Evolutionary conservation across 768 basidiomycete genomes (phyloP).

Genomic region (Leccinellum rugosiceps): DNA sequence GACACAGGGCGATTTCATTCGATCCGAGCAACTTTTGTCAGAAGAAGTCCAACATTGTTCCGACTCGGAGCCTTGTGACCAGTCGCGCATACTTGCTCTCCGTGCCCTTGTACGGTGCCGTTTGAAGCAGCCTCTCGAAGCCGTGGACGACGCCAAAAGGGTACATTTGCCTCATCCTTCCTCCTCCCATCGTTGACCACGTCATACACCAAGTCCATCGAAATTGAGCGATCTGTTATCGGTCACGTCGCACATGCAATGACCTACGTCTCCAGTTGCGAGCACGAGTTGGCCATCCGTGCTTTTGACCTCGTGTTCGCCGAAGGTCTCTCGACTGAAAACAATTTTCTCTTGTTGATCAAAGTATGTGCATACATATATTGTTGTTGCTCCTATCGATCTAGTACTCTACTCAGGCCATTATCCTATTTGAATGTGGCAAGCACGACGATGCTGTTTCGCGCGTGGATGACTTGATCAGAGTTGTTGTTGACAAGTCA

Average conservation of each 20-base stretch:
- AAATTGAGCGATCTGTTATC: background rate
- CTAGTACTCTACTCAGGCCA: background rate
- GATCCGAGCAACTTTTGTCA: background rate
- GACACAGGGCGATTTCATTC: background rate
- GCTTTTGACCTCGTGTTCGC: background rate
- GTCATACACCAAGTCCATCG: background rate
- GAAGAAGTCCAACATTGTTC: background rate
- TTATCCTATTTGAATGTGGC: background rate
- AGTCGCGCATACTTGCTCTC: slow-evolving; percentile 1
- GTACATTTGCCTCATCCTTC: background rate
- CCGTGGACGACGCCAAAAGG: background rate
- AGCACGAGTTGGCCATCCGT: background rate
- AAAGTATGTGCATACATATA: background rate
- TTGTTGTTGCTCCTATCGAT: background rate
- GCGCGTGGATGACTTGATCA: background rate
- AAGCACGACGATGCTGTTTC: background rate
- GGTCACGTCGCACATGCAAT: background rate
- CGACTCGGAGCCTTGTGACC: background rate
- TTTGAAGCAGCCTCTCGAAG: background rate
- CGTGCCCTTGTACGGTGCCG: background rate
- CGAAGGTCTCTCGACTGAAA: background rate
- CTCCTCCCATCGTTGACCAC: background rate
- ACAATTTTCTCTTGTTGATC: background rate
- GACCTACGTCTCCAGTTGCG: background rate
- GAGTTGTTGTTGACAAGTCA: background rate